These are phyloP conservation scores for Lipomyces oligophaga DNA, from an alignment of 805 yeast species.

Conservation along the genomic window DNA sequence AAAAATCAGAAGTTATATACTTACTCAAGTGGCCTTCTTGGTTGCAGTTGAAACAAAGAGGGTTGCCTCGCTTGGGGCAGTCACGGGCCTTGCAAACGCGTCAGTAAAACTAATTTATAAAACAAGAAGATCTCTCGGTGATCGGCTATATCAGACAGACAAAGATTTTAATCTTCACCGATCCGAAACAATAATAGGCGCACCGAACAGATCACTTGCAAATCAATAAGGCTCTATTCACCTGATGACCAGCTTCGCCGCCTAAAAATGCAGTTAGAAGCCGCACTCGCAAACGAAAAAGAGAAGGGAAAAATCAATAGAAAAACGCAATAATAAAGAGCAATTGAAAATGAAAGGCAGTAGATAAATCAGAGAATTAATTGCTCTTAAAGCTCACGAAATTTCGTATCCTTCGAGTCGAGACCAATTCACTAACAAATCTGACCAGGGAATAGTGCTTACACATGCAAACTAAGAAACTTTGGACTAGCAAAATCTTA, in stretches of 20 bases:
- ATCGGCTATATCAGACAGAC: too few species aligned
- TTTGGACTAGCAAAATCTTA: too few species aligned
- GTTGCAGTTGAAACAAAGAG: slow-evolving; percentile 41
- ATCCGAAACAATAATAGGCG: too few species aligned
- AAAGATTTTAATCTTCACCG: too few species aligned
- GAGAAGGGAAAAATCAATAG: neutral
- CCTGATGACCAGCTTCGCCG: slow-evolving; percentile 33
- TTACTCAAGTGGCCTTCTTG: slow-evolving; percentile 29
- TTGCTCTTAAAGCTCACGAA: too few species aligned
- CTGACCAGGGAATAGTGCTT: too few species aligned
- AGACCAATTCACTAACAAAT: too few species aligned
- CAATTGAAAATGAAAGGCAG: neutral
- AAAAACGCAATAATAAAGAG: slow-evolving; percentile 1
- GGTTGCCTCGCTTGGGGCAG: slow-evolving; percentile 39
- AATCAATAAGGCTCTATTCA: slow-evolving; percentile 16
- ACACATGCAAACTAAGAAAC: too few species aligned
- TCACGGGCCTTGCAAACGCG: slow-evolving; percentile 35
- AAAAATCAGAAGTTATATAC: too few species aligned
- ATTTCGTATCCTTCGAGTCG: too few species aligned
- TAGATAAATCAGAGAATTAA: neutral
- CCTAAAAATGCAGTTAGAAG: slow-evolving; percentile 26
- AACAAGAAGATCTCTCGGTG: neutral
- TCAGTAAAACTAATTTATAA: neutral
- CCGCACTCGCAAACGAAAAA: slow-evolving; percentile 11
- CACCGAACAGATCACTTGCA: too few species aligned